These are phyloP conservation scores for Hypoxylon fuscum DNA, from an alignment of 495 filamentous ascomycete species.

Conservation along the genomic window DNA sequence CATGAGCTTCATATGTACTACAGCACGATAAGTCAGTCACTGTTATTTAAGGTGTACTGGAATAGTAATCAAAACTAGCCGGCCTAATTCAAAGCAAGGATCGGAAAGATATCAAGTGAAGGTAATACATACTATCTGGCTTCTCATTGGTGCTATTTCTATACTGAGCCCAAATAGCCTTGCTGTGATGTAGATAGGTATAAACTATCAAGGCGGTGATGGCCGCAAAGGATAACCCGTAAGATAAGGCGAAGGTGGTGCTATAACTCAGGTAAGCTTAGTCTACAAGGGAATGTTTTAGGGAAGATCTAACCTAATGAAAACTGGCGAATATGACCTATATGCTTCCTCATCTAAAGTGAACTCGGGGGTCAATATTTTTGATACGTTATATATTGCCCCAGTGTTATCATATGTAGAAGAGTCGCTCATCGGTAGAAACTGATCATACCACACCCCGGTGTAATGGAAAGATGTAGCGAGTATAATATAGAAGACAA, in stretches of 20 bases:
- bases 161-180: slow-evolving; percentile 67
- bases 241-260: slow-evolving; percentile 70
- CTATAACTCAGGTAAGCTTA: slow-evolving; percentile 41
- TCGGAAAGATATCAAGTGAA: neutral
- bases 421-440: slow-evolving; percentile 67
- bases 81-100: no score
- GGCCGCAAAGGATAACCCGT: slow-evolving; percentile 76
- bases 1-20: slow-evolving; percentile 67
- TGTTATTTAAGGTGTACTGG: no score
- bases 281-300: neutral
- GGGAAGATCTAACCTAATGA: slow-evolving; percentile 57
- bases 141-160: slow-evolving; percentile 66
- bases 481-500: slow-evolving; percentile 60
- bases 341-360: slow-evolving; percentile 65
- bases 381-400: slow-evolving; percentile 61
- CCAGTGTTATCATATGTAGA: slow-evolving; percentile 71
- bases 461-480: slow-evolving; percentile 67
- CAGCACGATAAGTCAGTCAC: slow-evolving; percentile 26
- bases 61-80: no score
- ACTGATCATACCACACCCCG: slow-evolving; percentile 70
- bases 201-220: slow-evolving; percentile 72
- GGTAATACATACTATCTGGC: slow-evolving; percentile 53
- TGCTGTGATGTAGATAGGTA: slow-evolving; percentile 70
- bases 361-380: slow-evolving; percentile 59
- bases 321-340: slow-evolving; percentile 69